A percentile compares a stretch with the other conserved stretches of the same genome.
Conservation (phyloP, 352 stramenopile genomes). For the Globisporangium recalcitrans region DNA sequence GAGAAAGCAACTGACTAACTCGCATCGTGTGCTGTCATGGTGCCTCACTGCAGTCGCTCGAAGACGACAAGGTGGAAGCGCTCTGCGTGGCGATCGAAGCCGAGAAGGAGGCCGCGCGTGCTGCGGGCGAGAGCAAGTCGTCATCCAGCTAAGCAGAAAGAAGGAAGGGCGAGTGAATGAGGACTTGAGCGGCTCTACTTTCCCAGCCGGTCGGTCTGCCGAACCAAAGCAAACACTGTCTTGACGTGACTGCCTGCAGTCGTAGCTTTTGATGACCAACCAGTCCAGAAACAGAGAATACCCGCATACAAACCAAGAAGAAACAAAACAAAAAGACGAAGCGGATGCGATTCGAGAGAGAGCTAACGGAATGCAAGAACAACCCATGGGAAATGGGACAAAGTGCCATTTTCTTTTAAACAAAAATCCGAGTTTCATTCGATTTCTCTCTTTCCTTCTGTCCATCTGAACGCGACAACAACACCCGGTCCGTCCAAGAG, state of each 20-base stretch:
- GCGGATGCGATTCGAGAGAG: neutral
- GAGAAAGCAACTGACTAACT: neutral
- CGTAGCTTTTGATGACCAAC: neutral
- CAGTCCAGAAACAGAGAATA: too few species aligned
- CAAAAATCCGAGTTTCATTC: neutral
- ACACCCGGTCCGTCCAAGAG: neutral
- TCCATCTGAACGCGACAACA: constrained; percentile 1
- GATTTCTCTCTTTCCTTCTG: neutral
- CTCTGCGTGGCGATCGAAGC: constrained; percentile 78
- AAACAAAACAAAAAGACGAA: neutral
- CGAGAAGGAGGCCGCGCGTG: constrained; percentile 77
- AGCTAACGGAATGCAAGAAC: too few species aligned
- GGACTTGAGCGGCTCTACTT: too few species aligned
- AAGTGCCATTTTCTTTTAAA: neutral
- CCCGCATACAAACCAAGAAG: too few species aligned
- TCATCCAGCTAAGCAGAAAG: constrained; percentile 25
- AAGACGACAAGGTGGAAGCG: constrained; percentile 74
- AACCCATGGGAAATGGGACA: neutral
- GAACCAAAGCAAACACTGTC: too few species aligned
- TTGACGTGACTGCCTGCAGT: too few species aligned
- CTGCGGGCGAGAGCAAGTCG: constrained; percentile 73
- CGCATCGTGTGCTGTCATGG: neutral
- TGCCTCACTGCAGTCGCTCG: constrained; percentile 39
- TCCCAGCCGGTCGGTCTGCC: too few species aligned
- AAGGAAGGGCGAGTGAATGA: neutral